Conservation (phyloP, 2,329 filamentous ascomycete genomes). For the Stemphylium vesicarium region DNA sequence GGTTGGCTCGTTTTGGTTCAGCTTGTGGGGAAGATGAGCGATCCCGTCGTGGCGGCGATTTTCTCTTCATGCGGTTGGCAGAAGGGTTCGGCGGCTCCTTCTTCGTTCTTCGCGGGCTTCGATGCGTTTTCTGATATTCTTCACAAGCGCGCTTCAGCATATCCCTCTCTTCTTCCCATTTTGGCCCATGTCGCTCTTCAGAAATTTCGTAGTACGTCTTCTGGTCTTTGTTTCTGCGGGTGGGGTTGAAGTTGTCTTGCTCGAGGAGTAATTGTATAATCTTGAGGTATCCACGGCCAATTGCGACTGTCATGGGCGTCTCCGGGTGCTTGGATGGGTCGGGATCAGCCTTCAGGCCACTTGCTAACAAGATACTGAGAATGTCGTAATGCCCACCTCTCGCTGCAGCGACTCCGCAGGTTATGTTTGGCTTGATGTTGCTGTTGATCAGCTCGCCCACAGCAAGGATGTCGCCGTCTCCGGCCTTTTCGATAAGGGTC, state of each 20-base stretch:
- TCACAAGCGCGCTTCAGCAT: constrained; percentile 79
- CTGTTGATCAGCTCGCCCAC: constrained; percentile 57
- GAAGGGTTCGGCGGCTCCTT: constrained; percentile 41
- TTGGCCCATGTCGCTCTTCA: constrained; percentile 78
- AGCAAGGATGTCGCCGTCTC: constrained; percentile 56
- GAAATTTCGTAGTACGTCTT: constrained; percentile 89
- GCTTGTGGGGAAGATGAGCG: constrained; percentile 44
- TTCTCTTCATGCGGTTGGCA: constrained; percentile 40
- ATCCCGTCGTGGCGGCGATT: constrained; percentile 40
- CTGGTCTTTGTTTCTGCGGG: constrained; percentile 72
- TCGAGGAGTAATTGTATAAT: constrained; percentile 81
- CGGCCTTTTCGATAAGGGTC: constrained; percentile 56
- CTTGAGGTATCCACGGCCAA: constrained; percentile 84
- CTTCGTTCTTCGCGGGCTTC: constrained; percentile 43
- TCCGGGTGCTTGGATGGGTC: constrained; percentile 81
- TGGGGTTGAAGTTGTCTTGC: constrained; percentile 82
- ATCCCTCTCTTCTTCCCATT: constrained; percentile 87
- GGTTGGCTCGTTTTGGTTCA: constrained; percentile 34
- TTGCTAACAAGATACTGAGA: constrained; percentile 70
- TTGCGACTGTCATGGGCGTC: constrained; percentile 92
- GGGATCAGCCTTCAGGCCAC: constrained; percentile 56
- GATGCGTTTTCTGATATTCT: constrained; percentile 51
- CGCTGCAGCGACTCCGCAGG: constrained; percentile 88
- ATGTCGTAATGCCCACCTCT: constrained; percentile 90
- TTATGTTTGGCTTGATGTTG: constrained; percentile 71